These are phyloP conservation scores for Fusarium sp. DNA, from an alignment of 2,329 filamentous ascomycete genomes.

Conservation along the genomic window DNA sequence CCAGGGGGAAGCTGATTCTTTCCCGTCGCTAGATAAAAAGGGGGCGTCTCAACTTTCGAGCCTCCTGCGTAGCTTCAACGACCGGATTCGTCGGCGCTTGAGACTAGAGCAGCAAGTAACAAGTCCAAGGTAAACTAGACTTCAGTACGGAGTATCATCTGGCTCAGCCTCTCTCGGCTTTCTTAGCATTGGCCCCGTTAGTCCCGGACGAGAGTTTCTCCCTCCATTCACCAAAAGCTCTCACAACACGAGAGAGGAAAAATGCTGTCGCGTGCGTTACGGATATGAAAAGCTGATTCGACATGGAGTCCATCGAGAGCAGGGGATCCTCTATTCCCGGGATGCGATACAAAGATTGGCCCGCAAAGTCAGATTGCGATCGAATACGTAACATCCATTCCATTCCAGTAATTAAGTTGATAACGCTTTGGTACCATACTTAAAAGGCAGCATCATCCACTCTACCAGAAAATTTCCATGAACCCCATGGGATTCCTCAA, in stretches of 20 bases:
- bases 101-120: constrained; percentile 2
- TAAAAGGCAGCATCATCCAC: constrained; percentile 2
- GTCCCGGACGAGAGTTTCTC: constrained; percentile 15
- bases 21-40: constrained; percentile 8
- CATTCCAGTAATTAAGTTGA: constrained; percentile 1
- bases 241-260: constrained; percentile 10
- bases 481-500: constrained; percentile 29
- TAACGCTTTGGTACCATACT: constrained; percentile 4
- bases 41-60: constrained; percentile 31
- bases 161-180: constrained; percentile 42
- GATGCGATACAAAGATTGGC: constrained; percentile 15
- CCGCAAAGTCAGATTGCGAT: constrained; percentile 19
- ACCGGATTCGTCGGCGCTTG: constrained; percentile 43
- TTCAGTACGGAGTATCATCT: constrained; percentile 33
- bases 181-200: constrained; percentile 17
- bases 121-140: constrained; percentile 6
- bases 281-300: constrained; percentile 32
- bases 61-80: constrained; percentile 21
- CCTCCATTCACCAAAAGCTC: constrained; percentile 10
- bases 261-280: constrained; percentile 34
- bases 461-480: constrained; percentile 20
- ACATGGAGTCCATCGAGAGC: constrained; percentile 16
- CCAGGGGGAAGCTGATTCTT: constrained; percentile 11
- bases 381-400: constrained; percentile 22
- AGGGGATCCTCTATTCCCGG: constrained; percentile 18